Evolutionary conservation across 164 flowering plant species (phyloP).

Genomic region (Kalanchoe fedtschenkoi): DNA sequence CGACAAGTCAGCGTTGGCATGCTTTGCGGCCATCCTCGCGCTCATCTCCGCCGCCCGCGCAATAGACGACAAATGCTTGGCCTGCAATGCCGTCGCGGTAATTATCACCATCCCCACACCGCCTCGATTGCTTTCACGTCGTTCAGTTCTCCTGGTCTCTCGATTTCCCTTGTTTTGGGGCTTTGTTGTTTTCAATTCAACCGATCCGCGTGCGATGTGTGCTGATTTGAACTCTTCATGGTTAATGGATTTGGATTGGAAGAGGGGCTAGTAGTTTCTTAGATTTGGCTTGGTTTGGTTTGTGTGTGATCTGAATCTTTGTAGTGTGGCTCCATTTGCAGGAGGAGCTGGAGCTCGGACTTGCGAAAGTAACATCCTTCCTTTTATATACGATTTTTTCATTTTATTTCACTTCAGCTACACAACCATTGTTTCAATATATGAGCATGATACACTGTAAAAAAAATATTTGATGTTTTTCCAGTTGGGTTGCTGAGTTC

Average conservation of each 20-base stretch:
- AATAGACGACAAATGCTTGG: constrained; percentile 76
- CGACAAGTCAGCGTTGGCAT: constrained; percentile 9
- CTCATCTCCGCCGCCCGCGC: constrained; percentile 18
- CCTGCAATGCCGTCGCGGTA: constrained; percentile 88
- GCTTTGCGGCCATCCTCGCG: constrained; percentile 17
- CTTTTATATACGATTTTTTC: not conserved
- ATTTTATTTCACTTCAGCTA: not conserved
- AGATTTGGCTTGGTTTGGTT: not conserved
- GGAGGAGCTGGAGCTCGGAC: constrained; percentile 72
- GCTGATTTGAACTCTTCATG: not conserved
- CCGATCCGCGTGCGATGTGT: not conserved
- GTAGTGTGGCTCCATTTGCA: constrained; percentile 24
- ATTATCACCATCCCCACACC: not conserved
- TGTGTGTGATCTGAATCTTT: constrained; percentile 7
- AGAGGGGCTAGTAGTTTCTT: too few relatives aligned
- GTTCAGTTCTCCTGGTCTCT: not conserved
- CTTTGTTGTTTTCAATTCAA: not conserved
- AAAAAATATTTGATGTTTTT: not conserved
- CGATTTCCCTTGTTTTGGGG: not conserved
- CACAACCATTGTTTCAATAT: not conserved
- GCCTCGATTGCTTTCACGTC: not conserved
- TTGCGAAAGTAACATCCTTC: constrained; percentile 49
- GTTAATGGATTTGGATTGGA: too few relatives aligned
- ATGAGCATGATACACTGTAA: not conserved
- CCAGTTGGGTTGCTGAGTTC: too few relatives aligned